A percentile compares a stretch with the other conserved stretches of the same genome.
Conservation (phyloP, 1,139 yeast species). For the Pichia sp. region DNA sequence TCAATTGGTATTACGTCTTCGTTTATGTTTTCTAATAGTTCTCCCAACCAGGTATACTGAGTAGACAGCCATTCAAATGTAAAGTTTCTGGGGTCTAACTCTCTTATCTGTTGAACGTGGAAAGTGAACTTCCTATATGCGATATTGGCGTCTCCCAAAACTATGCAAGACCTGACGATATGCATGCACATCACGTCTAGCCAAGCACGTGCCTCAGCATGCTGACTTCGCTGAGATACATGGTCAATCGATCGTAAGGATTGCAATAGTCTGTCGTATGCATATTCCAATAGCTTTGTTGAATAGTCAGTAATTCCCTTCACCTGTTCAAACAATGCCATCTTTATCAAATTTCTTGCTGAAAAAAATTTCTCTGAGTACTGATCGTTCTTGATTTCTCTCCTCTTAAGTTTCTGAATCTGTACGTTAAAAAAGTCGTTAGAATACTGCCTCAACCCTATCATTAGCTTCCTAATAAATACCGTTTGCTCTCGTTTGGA, state of each 20-base stretch:
- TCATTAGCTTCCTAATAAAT: conserved; percentile 15
- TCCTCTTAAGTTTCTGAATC: conserved; percentile 37
- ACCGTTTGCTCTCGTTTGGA: conserved; percentile 13
- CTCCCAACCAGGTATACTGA: conserved; percentile 54
- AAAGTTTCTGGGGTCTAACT: conserved; percentile 8
- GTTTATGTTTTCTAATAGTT: conserved; percentile 46
- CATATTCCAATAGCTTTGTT: conserved; percentile 35
- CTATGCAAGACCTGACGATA: conserved; percentile 57
- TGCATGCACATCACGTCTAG: conserved; percentile 62
- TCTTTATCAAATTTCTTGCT: conserved; percentile 47
- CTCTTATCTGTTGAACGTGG: conserved; percentile 39
- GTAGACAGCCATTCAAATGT: conserved; percentile 39
- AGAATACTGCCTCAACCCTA: conserved; percentile 36
- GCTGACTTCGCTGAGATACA: conserved; percentile 23
- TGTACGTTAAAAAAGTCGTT: conserved; percentile 40
- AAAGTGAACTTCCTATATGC: conserved; percentile 62
- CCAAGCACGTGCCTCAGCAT: conserved; percentile 45
- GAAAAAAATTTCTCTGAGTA: conserved; percentile 35
- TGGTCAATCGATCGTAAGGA: conserved; percentile 3
- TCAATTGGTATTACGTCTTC: conserved; percentile 39
- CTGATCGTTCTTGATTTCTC: conserved; percentile 23
- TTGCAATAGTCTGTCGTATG: conserved; percentile 14
- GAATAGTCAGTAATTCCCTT: conserved; percentile 44
- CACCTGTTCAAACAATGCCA: conserved; percentile 45
- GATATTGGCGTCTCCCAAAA: conserved; percentile 53